These are phyloP conservation scores for Alliaria petiolata DNA, from an alignment of 345 rosid species.

Conservation along the genomic window DNA sequence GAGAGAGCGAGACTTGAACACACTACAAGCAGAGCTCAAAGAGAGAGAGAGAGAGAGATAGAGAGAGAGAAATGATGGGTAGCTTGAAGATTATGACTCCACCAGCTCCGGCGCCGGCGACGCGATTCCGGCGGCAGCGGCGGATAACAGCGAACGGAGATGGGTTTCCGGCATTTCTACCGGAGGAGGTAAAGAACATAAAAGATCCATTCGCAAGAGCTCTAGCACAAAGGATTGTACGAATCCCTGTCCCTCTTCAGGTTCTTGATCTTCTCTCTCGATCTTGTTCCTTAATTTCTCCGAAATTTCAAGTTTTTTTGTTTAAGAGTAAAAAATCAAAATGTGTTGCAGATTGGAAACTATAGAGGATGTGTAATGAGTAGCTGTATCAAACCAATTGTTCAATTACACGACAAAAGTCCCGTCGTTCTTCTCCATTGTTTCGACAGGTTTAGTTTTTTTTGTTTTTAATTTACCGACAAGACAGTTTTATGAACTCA, in stretches of 20 bases:
- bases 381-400: conserved; percentile 60
- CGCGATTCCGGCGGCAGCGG: background rate
- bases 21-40: background rate
- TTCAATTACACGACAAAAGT: conserved; percentile 33
- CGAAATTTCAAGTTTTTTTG: background rate
- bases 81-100: conserved; percentile 25
- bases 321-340: background rate
- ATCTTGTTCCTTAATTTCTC: background rate
- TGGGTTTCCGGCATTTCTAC: conserved; percentile 76
- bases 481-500: background rate
- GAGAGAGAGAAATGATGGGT: conserved; percentile 19
- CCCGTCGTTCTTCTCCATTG: conserved; percentile 81
- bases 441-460: conserved; percentile 60
- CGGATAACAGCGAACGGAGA: conserved; percentile 20
- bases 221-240: conserved; percentile 59
- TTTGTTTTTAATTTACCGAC: background rate
- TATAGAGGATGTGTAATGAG: conserved; percentile 56
- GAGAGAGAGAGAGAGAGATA: too few relatives aligned
- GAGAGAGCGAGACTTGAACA: background rate
- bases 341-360: conserved; percentile 44
- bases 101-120: background rate
- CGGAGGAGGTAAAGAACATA: conserved; percentile 67
- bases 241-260: conserved; percentile 63
- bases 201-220: conserved; percentile 75
- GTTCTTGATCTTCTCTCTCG: conserved; percentile 18